Conservation (phyloP, 148 eudicot genomes). For the Salicornia ramosissima region DNA sequence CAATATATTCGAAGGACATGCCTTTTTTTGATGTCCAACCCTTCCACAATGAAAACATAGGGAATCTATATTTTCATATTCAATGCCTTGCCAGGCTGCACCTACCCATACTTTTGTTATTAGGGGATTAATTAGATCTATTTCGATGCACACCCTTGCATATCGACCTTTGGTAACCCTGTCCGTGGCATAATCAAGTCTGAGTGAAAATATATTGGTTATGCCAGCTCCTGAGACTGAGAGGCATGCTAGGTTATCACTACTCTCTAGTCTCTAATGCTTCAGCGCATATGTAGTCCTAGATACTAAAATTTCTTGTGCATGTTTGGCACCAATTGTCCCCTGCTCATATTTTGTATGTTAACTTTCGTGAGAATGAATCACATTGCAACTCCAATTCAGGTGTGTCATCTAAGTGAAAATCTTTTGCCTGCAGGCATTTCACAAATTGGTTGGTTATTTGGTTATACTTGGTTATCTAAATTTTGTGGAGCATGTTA, state of each 20-base stretch:
- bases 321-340: neutral
- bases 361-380: neutral
- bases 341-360: neutral
- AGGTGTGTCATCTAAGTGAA: conserved; percentile 11
- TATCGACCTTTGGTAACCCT: neutral
- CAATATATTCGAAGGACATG: too few species aligned
- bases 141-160: neutral
- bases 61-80: neutral
- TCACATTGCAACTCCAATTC: neutral
- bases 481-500: neutral
- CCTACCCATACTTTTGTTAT: neutral
- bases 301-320: neutral
- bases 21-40: neutral
- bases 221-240: neutral
- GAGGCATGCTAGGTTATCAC: neutral
- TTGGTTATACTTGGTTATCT: too few species aligned
- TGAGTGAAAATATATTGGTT: too few species aligned
- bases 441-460: neutral
- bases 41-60: neutral
- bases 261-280: neutral
- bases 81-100: neutral
- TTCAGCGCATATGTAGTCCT: neutral
- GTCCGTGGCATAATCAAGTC: neutral
- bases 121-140: neutral
- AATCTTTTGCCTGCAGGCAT: conserved; percentile 12